Percentiles rank a stretch among this genome's conserved stretches.
Evolutionary conservation across 179 eudicot genomes (phyloP).

Genomic region (Sideroxylon spinosum): DNA sequence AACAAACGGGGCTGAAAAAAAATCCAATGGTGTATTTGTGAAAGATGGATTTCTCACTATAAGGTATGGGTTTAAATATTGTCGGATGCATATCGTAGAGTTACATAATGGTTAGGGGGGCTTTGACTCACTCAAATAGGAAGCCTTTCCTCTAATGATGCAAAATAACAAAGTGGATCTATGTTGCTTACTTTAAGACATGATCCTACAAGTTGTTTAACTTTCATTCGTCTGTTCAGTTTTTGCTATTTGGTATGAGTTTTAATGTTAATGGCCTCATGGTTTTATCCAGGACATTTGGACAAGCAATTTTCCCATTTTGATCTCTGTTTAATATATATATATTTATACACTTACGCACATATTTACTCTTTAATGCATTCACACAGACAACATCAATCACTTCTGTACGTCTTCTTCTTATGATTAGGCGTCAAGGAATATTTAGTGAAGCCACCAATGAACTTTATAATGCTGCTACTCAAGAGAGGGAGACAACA

Average conservation of each 20-base stretch:
- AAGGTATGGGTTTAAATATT: too few species aligned
- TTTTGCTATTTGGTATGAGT: background rate
- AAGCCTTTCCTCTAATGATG: too few species aligned
- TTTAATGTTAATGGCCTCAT: background rate
- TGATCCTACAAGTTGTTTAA: background rate
- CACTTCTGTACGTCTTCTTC: conserved; percentile 9
- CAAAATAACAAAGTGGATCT: background rate
- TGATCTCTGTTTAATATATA: too few species aligned
- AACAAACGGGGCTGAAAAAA: too few species aligned
- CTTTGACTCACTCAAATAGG: too few species aligned
- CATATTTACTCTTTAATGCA: background rate
- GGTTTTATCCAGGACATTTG: background rate
- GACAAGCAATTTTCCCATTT: background rate
- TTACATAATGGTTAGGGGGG: too few species aligned
- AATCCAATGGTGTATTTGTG: too few species aligned
- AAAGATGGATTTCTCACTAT: too few species aligned
- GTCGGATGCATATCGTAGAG: too few species aligned
- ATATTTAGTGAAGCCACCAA: conserved; percentile 51
- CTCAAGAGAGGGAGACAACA: conserved; percentile 96
- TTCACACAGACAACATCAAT: background rate
- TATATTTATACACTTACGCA: too few species aligned
- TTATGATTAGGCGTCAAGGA: conserved; percentile 72
- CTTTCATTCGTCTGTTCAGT: background rate
- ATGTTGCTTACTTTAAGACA: background rate
- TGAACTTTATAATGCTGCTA: conserved; percentile 67